These are phyloP conservation scores for Botryobasidium botryosum DNA, from an alignment of 768 basidiomycete genomes.

Conservation along the genomic window DNA sequence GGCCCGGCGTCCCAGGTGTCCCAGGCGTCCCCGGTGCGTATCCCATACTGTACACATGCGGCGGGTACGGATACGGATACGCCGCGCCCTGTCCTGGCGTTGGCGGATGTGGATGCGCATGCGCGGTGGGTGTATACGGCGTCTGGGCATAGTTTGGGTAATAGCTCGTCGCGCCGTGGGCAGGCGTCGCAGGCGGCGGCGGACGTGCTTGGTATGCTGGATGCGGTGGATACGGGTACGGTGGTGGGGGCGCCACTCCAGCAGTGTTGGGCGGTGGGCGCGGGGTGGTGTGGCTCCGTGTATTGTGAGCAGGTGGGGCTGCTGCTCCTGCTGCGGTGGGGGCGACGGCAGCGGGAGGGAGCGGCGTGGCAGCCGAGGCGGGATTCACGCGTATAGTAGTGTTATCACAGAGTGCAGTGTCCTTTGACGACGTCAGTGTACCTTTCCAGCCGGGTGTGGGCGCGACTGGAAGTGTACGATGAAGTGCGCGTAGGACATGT, in stretches of 20 bases:
- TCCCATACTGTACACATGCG: neutral
- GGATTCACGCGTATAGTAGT: constrained; percentile 9
- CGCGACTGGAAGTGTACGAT: constrained; percentile 28
- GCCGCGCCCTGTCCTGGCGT: neutral
- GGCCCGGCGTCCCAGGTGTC: neutral
- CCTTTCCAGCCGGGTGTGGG: constrained; percentile 10
- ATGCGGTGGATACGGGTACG: neutral
- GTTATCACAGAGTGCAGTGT: constrained; percentile 9
- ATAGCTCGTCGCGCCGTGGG: neutral
- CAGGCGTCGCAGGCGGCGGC: neutral
- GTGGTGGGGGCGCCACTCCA: neutral
- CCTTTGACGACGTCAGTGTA: constrained; percentile 6
- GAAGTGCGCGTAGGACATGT: constrained; percentile 48
- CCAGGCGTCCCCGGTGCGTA: neutral
- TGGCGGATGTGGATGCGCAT: neutral
- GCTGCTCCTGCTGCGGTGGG: constrained; percentile 1
- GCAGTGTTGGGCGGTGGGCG: neutral
- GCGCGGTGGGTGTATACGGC: neutral
- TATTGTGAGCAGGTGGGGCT: neutral
- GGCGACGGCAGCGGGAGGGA: constrained; percentile 5
- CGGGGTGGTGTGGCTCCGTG: neutral
- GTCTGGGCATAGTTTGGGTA: neutral
- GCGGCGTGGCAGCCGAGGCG: constrained; percentile 2
- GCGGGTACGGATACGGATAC: neutral
- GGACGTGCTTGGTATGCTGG: neutral